These are phyloP conservation scores for Fusarium sp. DNA, from an alignment of 2,329 filamentous ascomycete genomes.

Conservation along the genomic window DNA sequence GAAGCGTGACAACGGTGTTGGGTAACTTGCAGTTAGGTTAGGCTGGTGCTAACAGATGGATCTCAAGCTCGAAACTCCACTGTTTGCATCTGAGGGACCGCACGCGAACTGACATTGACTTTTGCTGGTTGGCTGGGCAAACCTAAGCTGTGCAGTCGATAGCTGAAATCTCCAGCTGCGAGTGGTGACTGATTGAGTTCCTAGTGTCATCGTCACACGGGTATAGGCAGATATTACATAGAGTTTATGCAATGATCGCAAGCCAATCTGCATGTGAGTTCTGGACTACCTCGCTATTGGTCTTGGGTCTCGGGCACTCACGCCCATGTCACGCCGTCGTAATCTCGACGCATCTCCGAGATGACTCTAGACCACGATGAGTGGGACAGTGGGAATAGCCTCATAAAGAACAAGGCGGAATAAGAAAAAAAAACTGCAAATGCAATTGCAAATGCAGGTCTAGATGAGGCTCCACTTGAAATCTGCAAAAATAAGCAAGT, in stretches of 20 bases:
- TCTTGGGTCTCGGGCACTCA: not conserved
- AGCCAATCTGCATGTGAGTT: not conserved
- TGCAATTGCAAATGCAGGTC: not conserved
- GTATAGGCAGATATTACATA: conserved; percentile 13
- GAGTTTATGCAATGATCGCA: conserved; percentile 19
- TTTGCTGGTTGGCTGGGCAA: conserved; percentile 1
- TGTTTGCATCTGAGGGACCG: not conserved
- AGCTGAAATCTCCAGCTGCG: not conserved
- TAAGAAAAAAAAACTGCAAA: not conserved
- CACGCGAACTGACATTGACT: conserved; percentile 16
- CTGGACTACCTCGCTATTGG: conserved; percentile 1
- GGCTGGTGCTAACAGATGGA: no score
- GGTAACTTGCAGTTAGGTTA: not conserved
- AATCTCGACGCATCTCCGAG: conserved; percentile 21
- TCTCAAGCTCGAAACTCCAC: not conserved
- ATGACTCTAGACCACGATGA: not conserved
- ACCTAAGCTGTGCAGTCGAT: not conserved
- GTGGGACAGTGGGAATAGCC: conserved; percentile 33
- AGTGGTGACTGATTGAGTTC: not conserved
- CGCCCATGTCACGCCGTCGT: conserved; percentile 17
- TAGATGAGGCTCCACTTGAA: conserved; percentile 11
- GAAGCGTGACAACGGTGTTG: conserved; percentile 22
- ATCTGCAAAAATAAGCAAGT: conserved; percentile 23
- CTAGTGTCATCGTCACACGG: conserved; percentile 5
- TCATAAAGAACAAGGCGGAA: conserved; percentile 21